Evolutionary conservation across 192 early-diverging fungal genomes (phyloP), one percentile per base, ranked within the genome.

Genomic region (Rhizoclosmatium globosum): DNA sequence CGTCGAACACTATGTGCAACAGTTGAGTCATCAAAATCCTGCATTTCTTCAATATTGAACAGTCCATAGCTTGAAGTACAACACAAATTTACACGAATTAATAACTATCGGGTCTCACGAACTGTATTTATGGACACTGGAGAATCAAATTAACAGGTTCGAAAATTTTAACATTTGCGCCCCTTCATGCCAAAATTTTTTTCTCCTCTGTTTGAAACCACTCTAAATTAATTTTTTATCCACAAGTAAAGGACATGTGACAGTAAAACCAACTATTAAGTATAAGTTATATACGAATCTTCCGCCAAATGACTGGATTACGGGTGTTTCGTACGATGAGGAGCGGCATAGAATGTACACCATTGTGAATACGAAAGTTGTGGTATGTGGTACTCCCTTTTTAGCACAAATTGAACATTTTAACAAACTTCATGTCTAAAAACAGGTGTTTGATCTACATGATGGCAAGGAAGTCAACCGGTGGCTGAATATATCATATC

Each of bases 281-380:
- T 53, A 76, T 66, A 21, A 62, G 50, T 79, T 39, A n/a, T 59
- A 46, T 79, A 85, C 39, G 68, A 67, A 4, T 73, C 88, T 2
- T 66, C 82, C 19, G 15, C 7, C 3, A 70, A 86, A 47, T 74
- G 23, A 87, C 46, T 89, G 88, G 88, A 86, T 89, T 43, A 80
- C 82, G 17, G 62, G 60, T 31, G 68, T 82, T 15, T 81, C 61
- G 38, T 44, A 88, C 0, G 81, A 87, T 62, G 80, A 79, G 39
- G 56, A 56, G 44, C 80, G 64, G 15, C 44, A 67, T 17, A 56
- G 68, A 39, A 47, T 88, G 3, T 89, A 80, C 59, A 79, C 82
- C 2, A 74, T 84, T 2, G 75, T 86, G 15, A 86, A 85, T 44
- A 85, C 81, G n/a, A 81, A 81, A 64, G 76, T 89, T 58, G 6